A percentile compares a stretch with the other conserved stretches of the same genome.
Conservation (phyloP, 208 protist species). For the Acanthamoeba healyi region DNA sequence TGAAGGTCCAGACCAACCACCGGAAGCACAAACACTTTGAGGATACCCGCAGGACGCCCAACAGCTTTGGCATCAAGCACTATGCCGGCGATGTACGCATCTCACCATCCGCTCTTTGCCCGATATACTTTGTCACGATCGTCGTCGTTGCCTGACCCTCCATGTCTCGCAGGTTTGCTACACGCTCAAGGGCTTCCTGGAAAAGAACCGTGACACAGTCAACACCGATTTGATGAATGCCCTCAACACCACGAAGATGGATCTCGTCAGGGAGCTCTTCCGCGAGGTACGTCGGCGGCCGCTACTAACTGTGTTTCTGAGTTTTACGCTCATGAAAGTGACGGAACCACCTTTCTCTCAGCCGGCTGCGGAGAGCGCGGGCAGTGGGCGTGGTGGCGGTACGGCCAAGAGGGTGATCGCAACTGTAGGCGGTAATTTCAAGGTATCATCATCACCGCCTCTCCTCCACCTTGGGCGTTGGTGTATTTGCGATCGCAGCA, state of each 20-base stretch:
- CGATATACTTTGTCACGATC: not conserved
- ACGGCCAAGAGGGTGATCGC: not conserved
- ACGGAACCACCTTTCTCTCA: not conserved
- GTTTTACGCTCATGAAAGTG: not conserved
- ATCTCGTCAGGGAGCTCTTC: conserved; percentile 2
- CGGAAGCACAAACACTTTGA: conserved; percentile 73
- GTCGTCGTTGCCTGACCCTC: not conserved
- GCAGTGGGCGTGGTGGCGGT: not conserved
- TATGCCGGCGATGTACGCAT: conserved; percentile 95
- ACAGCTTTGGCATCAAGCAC: conserved; percentile 86
- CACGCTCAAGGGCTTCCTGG: conserved; percentile 92
- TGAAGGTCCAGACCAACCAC: conserved; percentile 89
- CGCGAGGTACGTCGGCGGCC: not conserved
- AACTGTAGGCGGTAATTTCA: conserved; percentile 50
- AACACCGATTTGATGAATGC: conserved; percentile 59
- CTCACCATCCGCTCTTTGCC: not conserved
- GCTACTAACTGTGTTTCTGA: not conserved
- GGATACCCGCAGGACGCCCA: conserved; percentile 48
- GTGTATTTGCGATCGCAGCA: too few relatives aligned
- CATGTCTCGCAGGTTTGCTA: conserved; percentile 78
- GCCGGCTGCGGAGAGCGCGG: not conserved
- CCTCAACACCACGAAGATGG: not conserved
- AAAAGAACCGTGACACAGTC: conserved; percentile 94
- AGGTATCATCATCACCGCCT: not conserved
- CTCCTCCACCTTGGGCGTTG: not conserved